A percentile compares a stretch with the other conserved stretches of the same genome.
phyloP scores from a whole-genome alignment of 2,329 filamentous ascomycete genomes.

The Emergomyces africanus region DNA sequence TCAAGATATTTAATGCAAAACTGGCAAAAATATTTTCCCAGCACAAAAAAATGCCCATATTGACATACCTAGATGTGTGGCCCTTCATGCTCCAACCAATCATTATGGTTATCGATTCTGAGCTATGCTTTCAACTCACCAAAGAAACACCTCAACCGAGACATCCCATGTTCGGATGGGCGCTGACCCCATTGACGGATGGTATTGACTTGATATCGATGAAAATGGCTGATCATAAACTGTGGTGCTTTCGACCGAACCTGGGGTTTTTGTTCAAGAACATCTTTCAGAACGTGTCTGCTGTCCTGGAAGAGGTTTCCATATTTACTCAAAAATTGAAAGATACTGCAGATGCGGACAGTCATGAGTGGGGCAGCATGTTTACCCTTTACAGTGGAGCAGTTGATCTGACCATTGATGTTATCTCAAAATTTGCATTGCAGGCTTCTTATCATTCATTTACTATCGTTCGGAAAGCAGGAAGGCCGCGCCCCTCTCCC shows the following conservation, averaged over 20 bases:
- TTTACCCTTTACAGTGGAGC: not conserved
- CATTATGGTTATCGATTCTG: conserved; percentile 3
- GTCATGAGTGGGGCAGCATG: not conserved
- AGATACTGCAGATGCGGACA: not conserved
- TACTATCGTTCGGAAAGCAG: not conserved
- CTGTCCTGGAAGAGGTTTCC: not conserved
- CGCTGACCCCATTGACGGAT: conserved; percentile 2
- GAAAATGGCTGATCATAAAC: conserved; percentile 2
- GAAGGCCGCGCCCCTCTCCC: not conserved
- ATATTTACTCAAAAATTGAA: not conserved
- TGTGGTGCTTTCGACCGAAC: not conserved
- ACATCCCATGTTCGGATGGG: conserved; percentile 4
- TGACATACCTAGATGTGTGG: conserved; percentile 3
- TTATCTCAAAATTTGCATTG: not conserved
- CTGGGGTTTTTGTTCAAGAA: not conserved
- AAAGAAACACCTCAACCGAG: conserved; percentile 4
- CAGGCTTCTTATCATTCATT: not conserved
- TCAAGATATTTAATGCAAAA: not conserved
- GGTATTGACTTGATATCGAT: conserved; percentile 4
- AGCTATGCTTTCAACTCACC: conserved; percentile 3
- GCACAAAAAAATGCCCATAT: not conserved
- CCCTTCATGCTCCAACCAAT: conserved; percentile 3
- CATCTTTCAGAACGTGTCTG: not conserved
- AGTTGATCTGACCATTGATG: not conserved
- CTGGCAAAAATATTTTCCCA: not conserved